Conservation (phyloP, 2,329 filamentous ascomycete species). For the Xylariaceae sp. region DNA sequence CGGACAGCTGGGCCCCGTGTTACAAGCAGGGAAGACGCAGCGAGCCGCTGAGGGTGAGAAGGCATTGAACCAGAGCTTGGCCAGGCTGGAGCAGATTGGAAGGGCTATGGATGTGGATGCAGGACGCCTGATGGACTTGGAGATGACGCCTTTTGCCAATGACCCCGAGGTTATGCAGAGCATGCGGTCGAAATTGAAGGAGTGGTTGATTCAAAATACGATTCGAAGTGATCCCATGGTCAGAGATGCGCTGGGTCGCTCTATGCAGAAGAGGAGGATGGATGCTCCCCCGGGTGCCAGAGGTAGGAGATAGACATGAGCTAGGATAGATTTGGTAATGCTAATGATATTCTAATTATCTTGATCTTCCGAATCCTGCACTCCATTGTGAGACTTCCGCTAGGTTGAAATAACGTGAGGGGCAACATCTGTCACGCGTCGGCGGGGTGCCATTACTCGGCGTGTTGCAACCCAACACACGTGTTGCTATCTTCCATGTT, state of each 20-base stretch:
- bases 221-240: slow-evolving; percentile 79
- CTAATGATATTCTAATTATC: no score
- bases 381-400: no score
- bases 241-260: slow-evolving; percentile 68
- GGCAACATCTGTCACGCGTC: no score
- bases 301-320: slow-evolving; percentile 39
- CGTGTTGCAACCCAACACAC: no score
- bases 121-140: slow-evolving; percentile 66
- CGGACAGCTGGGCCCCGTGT: slow-evolving; percentile 70
- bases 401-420: no score
- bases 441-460: no score
- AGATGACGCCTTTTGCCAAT: slow-evolving; percentile 76
- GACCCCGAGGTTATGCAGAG: slow-evolving; percentile 61
- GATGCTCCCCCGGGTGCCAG: slow-evolving; percentile 61
- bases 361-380: no score
- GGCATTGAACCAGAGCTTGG: slow-evolving; percentile 57
- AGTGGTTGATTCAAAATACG: slow-evolving; percentile 85
- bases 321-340: no score
- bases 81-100: slow-evolving; percentile 60
- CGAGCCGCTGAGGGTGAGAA: slow-evolving; percentile 41
- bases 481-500: no score
- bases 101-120: slow-evolving; percentile 65
- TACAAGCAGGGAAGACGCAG: slow-evolving; percentile 38
- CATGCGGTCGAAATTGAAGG: slow-evolving; percentile 69
- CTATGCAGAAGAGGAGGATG: slow-evolving; percentile 58